phyloP scores from a whole-genome alignment of 2,329 filamentous ascomycete species.

The Arthroderma sp. region DNA sequence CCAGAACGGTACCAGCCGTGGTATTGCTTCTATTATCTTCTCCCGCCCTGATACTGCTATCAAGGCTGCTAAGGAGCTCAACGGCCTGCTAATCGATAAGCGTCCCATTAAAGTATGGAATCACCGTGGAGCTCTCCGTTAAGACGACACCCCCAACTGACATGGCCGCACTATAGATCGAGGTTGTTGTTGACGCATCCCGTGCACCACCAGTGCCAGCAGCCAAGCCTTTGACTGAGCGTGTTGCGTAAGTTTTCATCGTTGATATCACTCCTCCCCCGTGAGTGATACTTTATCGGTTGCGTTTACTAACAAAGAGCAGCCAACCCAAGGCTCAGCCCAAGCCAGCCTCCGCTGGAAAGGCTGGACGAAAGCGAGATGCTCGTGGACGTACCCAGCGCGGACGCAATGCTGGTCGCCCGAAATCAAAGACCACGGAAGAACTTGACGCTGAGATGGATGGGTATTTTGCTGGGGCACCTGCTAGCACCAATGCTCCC shows the following conservation, averaged over 20 bases:
- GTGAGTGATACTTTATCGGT: background rate
- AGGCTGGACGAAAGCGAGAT: slow-evolving; percentile 42
- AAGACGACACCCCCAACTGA: slow-evolving; percentile 11
- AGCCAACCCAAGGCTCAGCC: slow-evolving; percentile 59
- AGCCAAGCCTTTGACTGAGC: slow-evolving; percentile 69
- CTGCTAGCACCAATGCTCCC: slow-evolving; percentile 32
- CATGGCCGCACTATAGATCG: slow-evolving; percentile 48
- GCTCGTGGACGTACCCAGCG: slow-evolving; percentile 41
- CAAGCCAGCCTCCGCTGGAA: slow-evolving; percentile 67
- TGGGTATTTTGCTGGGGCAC: slow-evolving; percentile 62
- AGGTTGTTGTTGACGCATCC: slow-evolving; percentile 73
- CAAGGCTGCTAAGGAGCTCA: slow-evolving; percentile 71
- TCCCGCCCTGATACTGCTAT: slow-evolving; percentile 65
- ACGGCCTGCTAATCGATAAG: slow-evolving; percentile 81
- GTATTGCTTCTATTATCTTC: slow-evolving; percentile 84
- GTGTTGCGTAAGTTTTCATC: slow-evolving; percentile 54
- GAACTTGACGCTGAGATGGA: slow-evolving; percentile 97
- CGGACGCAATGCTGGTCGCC: slow-evolving; percentile 51
- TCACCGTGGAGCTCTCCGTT: slow-evolving; percentile 5
- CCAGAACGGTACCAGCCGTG: slow-evolving; percentile 79
- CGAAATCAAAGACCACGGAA: slow-evolving; percentile 77
- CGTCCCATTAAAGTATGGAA: slow-evolving; percentile 71
- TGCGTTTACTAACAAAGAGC: slow-evolving; percentile 5
- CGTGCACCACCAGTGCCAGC: slow-evolving; percentile 55
- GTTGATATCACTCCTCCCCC: background rate